phyloP scores from a whole-genome alignment of 805 yeast species.

The Pichia manshurica region DNA sequence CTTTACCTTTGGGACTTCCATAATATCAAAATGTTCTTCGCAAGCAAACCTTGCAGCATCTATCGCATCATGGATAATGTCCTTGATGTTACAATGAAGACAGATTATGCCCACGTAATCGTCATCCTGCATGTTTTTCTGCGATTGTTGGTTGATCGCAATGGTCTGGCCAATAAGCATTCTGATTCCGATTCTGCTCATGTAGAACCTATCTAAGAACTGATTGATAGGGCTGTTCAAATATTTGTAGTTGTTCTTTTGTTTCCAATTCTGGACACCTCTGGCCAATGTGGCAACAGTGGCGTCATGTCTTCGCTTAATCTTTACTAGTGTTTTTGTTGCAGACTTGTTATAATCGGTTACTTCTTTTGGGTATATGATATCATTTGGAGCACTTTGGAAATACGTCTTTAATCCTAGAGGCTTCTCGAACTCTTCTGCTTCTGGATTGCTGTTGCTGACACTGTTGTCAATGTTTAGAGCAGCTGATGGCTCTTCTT shows the following conservation, averaged over 20 bases:
- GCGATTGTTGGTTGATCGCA: conserved; percentile 44
- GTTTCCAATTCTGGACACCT: conserved; percentile 89
- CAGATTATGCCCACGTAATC: conserved; percentile 88
- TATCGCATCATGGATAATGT: conserved; percentile 80
- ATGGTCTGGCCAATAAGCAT: conserved; percentile 95
- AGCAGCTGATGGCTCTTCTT: neutral
- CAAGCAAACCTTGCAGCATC: conserved; percentile 88
- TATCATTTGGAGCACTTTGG: conserved; percentile 46
- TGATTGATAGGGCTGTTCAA: conserved; percentile 72
- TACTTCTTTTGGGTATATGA: conserved; percentile 66
- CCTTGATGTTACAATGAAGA: conserved; percentile 75
- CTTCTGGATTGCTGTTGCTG: neutral
- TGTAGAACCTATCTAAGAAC: conserved; percentile 79
- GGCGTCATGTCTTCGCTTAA: conserved; percentile 84
- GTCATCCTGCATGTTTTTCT: conserved; percentile 38
- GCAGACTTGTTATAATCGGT: conserved; percentile 64
- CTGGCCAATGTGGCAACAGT: conserved; percentile 89
- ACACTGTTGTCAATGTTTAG: neutral
- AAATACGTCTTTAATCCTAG: conserved; percentile 23
- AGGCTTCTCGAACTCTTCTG: conserved; percentile 14
- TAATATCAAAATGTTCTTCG: conserved; percentile 82
- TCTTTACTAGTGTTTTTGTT: conserved; percentile 57
- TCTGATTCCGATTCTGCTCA: conserved; percentile 87
- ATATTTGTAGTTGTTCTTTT: conserved; percentile 36
- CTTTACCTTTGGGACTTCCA: conserved; percentile 80